Percentiles rank a stretch among this genome's conserved stretches.
These are phyloP conservation scores for Monosporascus sp. DNA, from an alignment of 2,329 filamentous ascomycete species.

Conservation along the genomic window DNA sequence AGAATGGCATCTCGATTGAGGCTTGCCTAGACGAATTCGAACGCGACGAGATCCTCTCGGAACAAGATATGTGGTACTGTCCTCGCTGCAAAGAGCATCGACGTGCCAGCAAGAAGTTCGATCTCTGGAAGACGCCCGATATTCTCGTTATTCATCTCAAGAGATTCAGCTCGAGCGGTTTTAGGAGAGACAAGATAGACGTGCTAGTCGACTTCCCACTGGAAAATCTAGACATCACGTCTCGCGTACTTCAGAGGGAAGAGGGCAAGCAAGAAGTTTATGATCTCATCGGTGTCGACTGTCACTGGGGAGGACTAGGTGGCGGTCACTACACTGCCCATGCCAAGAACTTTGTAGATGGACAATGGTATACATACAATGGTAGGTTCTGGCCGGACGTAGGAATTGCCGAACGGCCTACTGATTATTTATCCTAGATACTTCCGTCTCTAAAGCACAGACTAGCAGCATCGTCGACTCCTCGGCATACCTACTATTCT, in stretches of 20 bases:
- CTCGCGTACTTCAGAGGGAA: slow-evolving; percentile 73
- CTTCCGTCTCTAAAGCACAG: slow-evolving; percentile 61
- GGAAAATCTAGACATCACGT: slow-evolving; percentile 76
- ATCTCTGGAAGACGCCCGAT: slow-evolving; percentile 94
- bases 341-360: slow-evolving; percentile 86
- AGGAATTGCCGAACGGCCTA: not conserved
- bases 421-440: slow-evolving; percentile 58
- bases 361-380: slow-evolving; percentile 94
- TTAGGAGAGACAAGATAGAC: slow-evolving; percentile 85
- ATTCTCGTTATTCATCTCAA: slow-evolving; percentile 94
- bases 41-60: slow-evolving; percentile 86
- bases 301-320: slow-evolving; percentile 88
- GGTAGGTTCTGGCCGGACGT: slow-evolving; percentile 51
- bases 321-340: slow-evolving; percentile 96
- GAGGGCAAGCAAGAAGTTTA: slow-evolving; percentile 80
- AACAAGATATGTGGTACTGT: slow-evolving; percentile 97
- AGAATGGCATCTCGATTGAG: slow-evolving; percentile 75
- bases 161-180: slow-evolving; percentile 82
- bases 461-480: slow-evolving; percentile 62
- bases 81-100: slow-evolving; percentile 91
- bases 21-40: slow-evolving; percentile 94
- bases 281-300: slow-evolving; percentile 92
- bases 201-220: slow-evolving; percentile 87
- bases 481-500: slow-evolving; percentile 91
- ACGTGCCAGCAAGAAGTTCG: slow-evolving; percentile 90